Percentiles rank a stretch among this genome's conserved stretches.
Conservation (phyloP, 306 rosid species). For the Acacia crassicarpa region DNA sequence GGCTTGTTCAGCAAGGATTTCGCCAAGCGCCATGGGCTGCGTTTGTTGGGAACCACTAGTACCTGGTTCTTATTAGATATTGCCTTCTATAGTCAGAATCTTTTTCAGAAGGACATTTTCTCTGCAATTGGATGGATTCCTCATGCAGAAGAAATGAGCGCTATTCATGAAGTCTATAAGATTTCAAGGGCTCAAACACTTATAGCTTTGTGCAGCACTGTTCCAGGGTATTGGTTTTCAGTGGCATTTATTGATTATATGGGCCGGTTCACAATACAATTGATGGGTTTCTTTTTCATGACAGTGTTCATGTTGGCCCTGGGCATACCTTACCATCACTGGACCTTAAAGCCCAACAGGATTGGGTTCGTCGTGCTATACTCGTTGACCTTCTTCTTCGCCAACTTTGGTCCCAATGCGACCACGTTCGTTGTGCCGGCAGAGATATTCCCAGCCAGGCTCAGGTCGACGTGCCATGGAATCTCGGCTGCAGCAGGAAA, state of each 20-base stretch:
- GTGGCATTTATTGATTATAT: constrained; percentile 62
- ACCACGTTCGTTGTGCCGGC: constrained; percentile 91
- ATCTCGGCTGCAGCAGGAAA: constrained; percentile 90
- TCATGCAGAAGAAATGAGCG: constrained; percentile 59
- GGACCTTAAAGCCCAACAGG: constrained; percentile 51
- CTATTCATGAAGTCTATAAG: constrained; percentile 62
- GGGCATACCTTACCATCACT: constrained; percentile 84
- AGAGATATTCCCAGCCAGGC: constrained; percentile 86
- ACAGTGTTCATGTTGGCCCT: constrained; percentile 89
- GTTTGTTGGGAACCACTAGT: constrained; percentile 67
- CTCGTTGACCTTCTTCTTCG: constrained; percentile 78
- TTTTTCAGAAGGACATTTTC: constrained; percentile 89
- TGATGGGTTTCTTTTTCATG: constrained; percentile 94
- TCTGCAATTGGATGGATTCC: constrained; percentile 83
- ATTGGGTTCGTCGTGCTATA: constrained; percentile 72
- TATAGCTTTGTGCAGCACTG: constrained; percentile 80
- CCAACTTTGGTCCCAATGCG: constrained; percentile 90
- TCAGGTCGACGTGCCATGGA: constrained; percentile 90
- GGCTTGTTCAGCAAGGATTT: constrained; percentile 69
- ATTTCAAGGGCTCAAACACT: constrained; percentile 86
- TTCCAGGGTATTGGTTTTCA: constrained; percentile 94
- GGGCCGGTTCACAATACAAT: constrained; percentile 79
- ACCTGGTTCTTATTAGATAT: constrained; percentile 89
- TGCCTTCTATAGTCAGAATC: constrained; percentile 87
- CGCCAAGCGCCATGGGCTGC: constrained; percentile 66